Base-by-base conservation (phyloP, 2,329 filamentous ascomycete genomes). In the Emericellopsis cladophorae region DNA sequence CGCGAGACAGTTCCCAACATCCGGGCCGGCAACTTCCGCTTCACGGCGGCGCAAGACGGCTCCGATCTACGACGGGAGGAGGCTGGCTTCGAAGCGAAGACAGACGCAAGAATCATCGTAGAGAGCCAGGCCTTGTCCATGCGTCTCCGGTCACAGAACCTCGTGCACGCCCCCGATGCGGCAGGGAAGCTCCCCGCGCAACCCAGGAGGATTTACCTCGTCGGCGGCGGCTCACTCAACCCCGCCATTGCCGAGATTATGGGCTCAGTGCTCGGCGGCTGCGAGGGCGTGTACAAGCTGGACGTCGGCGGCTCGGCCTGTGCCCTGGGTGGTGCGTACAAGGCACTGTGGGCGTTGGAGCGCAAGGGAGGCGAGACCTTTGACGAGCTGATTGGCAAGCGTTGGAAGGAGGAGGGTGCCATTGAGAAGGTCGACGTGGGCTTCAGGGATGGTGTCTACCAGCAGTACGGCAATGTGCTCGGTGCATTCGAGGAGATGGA, bases 1-100 rank as follows among this genome's bases (percentile, higher is more conserved):
- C 89, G 87, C 2, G 92, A 98, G 64, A 95, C 95, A 55, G 90
- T 98, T 5, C 92, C 92, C 39, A 95, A 95, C 57, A 76, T 95
- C 44, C 77, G 70, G 41, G 76, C 84, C 1, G 90, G 92, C 39
- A 89, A 84, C 37, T 96, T 87, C 84, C 81, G 88, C 37, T 95
- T 84, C 67, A 76, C 72, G 16, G 74, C 71, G 43, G 57, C 68
- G 41, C 54, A 57, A 14, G 69, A 76, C 50, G 75, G 76, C 47
- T 66, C 67, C 32, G 67, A 65, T 29, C 63, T 78, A 1, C 49
- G 50, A 8, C 26, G 26, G 4, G 53, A 65, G 43, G 55, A 60
- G 47, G 34, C 49, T 9, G 39, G 40, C 9, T 55, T 16, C 51
- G 71, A 79, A 55, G 54, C 66, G n/a, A 66, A 75, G 1, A 72